phyloP scores from a whole-genome alignment of 768 basidiomycete genomes.

The Sutorius australiensis region DNA sequence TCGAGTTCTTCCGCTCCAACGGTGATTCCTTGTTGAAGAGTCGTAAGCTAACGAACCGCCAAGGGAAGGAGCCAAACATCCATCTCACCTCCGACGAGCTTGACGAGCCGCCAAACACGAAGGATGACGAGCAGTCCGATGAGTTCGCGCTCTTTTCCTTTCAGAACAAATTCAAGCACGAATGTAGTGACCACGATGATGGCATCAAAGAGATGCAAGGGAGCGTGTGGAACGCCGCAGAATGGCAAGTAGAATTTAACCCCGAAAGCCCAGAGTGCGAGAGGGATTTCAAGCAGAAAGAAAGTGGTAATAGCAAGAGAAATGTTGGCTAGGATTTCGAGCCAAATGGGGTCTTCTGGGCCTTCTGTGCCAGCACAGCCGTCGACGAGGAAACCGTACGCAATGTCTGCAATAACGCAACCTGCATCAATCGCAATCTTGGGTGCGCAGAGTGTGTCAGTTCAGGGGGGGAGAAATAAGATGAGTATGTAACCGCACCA shows the following conservation, averaged over 20 bases:
- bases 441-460: background rate
- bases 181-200: conserved; percentile 70
- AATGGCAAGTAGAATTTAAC: conserved; percentile 59
- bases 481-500: conserved; percentile 42
- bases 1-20: conserved; percentile 70
- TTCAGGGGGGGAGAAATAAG: conserved; percentile 16
- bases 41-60: background rate
- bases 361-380: conserved; percentile 43
- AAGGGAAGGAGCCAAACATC: conserved; percentile 4
- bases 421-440: conserved; percentile 61
- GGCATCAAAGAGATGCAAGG: conserved; percentile 73
- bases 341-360: conserved; percentile 53
- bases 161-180: conserved; percentile 63
- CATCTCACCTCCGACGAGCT: conserved; percentile 57
- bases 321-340: conserved; percentile 55
- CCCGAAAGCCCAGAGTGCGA: conserved; percentile 66
- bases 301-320: conserved; percentile 67
- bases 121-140: conserved; percentile 66
- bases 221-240: conserved; percentile 48
- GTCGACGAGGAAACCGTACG: conserved; percentile 59
- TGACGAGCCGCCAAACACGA: conserved; percentile 78
- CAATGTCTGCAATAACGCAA: conserved; percentile 72
- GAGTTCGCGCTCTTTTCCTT: conserved; percentile 67
- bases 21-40: conserved; percentile 53
- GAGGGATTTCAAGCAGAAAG: conserved; percentile 76